Conservation (phyloP, 2,329 filamentous ascomycete genomes). For the Atkinsonella texensis region DNA sequence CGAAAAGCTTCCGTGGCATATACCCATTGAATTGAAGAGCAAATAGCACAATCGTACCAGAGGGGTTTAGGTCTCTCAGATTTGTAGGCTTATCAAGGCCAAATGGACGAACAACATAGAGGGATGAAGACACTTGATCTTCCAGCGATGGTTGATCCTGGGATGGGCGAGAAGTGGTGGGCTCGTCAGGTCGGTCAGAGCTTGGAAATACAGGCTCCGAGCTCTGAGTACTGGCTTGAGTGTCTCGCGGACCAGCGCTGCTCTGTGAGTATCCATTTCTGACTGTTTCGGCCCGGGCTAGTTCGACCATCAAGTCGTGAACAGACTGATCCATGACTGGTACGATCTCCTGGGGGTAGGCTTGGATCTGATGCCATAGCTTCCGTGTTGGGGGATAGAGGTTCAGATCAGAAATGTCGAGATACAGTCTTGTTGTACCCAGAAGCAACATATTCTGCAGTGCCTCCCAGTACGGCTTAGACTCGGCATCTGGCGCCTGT, state of each 20-base stretch:
- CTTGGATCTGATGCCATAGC: conserved; percentile 88
- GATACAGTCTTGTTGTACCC: conserved; percentile 70
- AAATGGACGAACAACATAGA: conserved; percentile 81
- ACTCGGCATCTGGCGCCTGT: conserved; percentile 56
- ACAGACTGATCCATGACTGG: conserved; percentile 92
- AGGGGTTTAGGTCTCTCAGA: conserved; percentile 85
- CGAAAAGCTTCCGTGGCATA: background rate
- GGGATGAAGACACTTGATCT: conserved; percentile 65
- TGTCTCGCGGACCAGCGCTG: conserved; percentile 34
- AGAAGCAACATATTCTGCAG: conserved; percentile 85
- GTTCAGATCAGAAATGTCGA: conserved; percentile 82
- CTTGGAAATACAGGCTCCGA: conserved; percentile 69
- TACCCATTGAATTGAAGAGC: background rate
- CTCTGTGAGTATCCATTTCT: conserved; percentile 52
- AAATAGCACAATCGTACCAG: conserved; percentile 33
- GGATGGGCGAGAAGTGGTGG: conserved; percentile 25
- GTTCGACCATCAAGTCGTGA: conserved; percentile 85
- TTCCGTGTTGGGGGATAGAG: conserved; percentile 87
- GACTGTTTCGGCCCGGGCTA: conserved; percentile 70
- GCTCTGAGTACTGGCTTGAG: conserved; percentile 42
- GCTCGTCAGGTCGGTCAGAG: conserved; percentile 55
- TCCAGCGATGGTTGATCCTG: conserved; percentile 51
- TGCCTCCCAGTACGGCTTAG: conserved; percentile 73
- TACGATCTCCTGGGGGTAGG: conserved; percentile 92
- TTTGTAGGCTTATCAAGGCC: conserved; percentile 81